Conservation (phyloP, 352 stramenopile species). For the Phytophthora cactorum region DNA sequence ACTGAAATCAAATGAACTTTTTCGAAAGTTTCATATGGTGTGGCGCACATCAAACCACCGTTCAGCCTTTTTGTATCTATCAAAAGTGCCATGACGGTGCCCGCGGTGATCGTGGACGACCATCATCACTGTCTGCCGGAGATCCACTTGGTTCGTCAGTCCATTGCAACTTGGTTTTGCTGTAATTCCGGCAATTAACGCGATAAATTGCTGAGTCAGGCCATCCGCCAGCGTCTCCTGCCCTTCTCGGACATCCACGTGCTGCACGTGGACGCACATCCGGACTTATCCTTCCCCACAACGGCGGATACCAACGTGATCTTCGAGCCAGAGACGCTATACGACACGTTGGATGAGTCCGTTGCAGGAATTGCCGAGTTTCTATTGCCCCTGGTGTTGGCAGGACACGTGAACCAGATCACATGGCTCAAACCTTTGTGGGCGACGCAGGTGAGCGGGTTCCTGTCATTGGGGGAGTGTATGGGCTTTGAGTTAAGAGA, state of each 20-base stretch:
- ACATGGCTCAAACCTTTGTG: slow-evolving; percentile 87
- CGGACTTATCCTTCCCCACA: slow-evolving; percentile 81
- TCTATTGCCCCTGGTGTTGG: slow-evolving; percentile 77
- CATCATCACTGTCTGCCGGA: slow-evolving; percentile 80
- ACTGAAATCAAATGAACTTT: slow-evolving; percentile 27
- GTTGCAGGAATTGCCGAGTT: slow-evolving; percentile 86
- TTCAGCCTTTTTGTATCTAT: neutral
- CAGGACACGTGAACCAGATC: slow-evolving; percentile 76
- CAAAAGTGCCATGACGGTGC: slow-evolving; percentile 22
- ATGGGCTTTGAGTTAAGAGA: neutral
- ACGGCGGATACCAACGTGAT: slow-evolving; percentile 48
- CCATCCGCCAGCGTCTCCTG: slow-evolving; percentile 72
- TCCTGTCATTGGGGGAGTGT: neutral
- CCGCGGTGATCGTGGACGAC: slow-evolving; percentile 75
- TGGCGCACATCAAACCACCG: slow-evolving; percentile 4
- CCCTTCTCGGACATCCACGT: slow-evolving; percentile 73
- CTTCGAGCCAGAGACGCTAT: slow-evolving; percentile 74
- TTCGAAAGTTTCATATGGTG: slow-evolving; percentile 16
- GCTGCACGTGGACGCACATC: slow-evolving; percentile 88
- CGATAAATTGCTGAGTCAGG: slow-evolving; percentile 35
- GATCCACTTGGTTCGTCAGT: slow-evolving; percentile 62
- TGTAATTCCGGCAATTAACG: neutral
- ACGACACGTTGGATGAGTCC: slow-evolving; percentile 74
- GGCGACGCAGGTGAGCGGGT: slow-evolving; percentile 59
- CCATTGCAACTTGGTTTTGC: neutral